A percentile compares a stretch with the other conserved stretches of the same genome.
phyloP scores from a whole-genome alignment of 192 early-diverging fungal species.

The Gonapodya sp. region DNA sequence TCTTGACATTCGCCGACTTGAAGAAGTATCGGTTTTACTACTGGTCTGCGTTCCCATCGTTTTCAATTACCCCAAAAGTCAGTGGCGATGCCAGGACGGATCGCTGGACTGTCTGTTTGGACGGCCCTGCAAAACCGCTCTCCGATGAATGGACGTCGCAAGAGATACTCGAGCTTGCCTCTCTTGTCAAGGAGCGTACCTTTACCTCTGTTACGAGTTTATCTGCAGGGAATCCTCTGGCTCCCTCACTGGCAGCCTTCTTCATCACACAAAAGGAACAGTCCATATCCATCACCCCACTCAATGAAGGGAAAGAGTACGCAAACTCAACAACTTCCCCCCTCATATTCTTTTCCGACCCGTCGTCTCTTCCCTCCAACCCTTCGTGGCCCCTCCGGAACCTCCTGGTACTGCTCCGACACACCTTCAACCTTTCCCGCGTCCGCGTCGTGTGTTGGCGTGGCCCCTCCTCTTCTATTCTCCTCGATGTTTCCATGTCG shows the following conservation, averaged over 20 bases:
- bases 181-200: neutral
- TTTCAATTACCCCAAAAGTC: conserved; percentile 43
- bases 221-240: too few species aligned
- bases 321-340: neutral
- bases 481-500: conserved; percentile 14
- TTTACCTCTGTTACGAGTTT: too few species aligned
- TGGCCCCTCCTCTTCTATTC: neutral
- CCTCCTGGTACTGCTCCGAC: conserved; percentile 31
- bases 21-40: conserved; percentile 93
- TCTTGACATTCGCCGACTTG: conserved; percentile 90
- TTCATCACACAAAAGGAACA: neutral
- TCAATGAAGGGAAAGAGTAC: neutral
- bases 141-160: neutral
- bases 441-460: neutral
- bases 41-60: conserved; percentile 89
- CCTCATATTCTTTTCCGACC: conserved; percentile 59
- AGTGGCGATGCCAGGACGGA: neutral
- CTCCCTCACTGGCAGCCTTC: neutral
- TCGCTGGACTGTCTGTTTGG: neutral
- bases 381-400: conserved; percentile 95
- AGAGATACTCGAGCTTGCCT: neutral
- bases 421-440: neutral
- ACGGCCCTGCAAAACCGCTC: neutral
- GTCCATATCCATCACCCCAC: neutral
- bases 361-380: conserved; percentile 57